phyloP scores from a whole-genome alignment of 108 stramenopile species.

The Craspedostauros australis region DNA sequence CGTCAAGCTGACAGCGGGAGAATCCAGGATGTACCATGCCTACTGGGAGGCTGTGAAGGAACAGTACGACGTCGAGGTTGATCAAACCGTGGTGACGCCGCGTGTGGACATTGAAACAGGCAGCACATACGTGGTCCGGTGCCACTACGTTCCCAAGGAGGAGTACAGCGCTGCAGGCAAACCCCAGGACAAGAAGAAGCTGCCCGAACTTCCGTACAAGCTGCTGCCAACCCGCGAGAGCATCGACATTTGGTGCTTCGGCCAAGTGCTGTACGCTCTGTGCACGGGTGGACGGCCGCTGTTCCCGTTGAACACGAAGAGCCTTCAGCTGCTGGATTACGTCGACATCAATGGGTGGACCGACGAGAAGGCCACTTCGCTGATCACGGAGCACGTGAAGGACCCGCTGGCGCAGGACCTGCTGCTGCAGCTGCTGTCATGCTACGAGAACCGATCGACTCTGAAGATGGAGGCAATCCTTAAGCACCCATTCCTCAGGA shows the following conservation, averaged over 20 bases:
- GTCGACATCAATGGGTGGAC: slow-evolving; percentile 28
- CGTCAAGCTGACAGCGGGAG: slow-evolving; percentile 29
- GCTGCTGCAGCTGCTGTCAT: slow-evolving; percentile 39
- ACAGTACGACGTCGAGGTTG: slow-evolving; percentile 25
- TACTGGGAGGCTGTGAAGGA: slow-evolving; percentile 44
- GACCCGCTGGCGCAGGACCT: slow-evolving; percentile 71
- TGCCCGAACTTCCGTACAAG: slow-evolving; percentile 53
- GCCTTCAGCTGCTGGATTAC: slow-evolving; percentile 29
- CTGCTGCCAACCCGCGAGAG: slow-evolving; percentile 36
- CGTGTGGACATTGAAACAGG: slow-evolving; percentile 29
- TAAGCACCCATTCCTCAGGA: slow-evolving; percentile 61
- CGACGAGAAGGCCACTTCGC: slow-evolving; percentile 19
- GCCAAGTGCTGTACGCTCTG: slow-evolving; percentile 49
- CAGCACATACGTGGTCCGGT: slow-evolving; percentile 46
- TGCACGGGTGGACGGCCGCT: slow-evolving; percentile 58
- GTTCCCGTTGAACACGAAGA: slow-evolving; percentile 30
- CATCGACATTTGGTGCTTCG: slow-evolving; percentile 67
- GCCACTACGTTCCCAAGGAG: slow-evolving; percentile 37
- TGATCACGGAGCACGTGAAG: slow-evolving; percentile 39
- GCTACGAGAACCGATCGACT: slow-evolving; percentile 30
- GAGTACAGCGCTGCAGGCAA: neutral
- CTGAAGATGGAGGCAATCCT: slow-evolving; percentile 38
- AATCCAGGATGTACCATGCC: slow-evolving; percentile 23
- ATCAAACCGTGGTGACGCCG: slow-evolving; percentile 43
- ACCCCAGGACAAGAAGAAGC: neutral